Conservation (phyloP, 306 rosid species). For the Corylus americana region DNA sequence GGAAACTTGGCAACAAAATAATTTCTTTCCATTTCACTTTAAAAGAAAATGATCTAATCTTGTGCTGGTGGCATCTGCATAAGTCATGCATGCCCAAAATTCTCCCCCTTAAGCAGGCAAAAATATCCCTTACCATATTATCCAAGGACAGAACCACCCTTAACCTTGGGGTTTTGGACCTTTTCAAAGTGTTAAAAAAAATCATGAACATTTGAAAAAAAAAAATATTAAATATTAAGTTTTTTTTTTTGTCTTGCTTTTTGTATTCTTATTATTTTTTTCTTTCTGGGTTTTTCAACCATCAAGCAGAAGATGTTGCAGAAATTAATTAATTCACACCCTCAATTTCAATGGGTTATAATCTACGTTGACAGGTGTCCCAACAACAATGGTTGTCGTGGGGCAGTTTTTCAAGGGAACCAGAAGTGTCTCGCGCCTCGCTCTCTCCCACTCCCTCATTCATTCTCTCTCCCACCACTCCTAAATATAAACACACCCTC, state of each 20-base stretch:
- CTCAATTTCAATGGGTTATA: neutral
- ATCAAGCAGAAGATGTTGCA: neutral
- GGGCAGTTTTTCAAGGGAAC: conserved; percentile 47
- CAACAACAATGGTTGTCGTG: conserved; percentile 32
- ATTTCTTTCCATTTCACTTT: too few relatives aligned
- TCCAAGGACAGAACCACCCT: too few relatives aligned
- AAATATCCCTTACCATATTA: too few relatives aligned
- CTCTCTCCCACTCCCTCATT: conserved; percentile 24
- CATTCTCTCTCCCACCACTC: conserved; percentile 47
- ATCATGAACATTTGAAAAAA: too few relatives aligned
- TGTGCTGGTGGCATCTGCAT: too few relatives aligned
- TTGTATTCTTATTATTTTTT: neutral
- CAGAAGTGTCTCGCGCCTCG: conserved; percentile 33
- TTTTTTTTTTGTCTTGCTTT: neutral
- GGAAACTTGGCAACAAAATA: too few relatives aligned
- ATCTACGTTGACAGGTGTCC: conserved; percentile 41
- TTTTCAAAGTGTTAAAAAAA: too few relatives aligned
- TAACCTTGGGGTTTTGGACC: too few relatives aligned
- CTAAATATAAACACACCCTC: conserved; percentile 22
- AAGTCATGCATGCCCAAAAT: too few relatives aligned
- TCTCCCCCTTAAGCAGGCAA: too few relatives aligned
- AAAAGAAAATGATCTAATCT: too few relatives aligned
- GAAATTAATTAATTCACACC: neutral
- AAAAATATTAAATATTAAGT: too few relatives aligned
- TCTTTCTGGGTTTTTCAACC: neutral